Evolutionary conservation across 2,329 filamentous ascomycete genomes (phyloP).

Genomic region (Emmonsiellopsis sp.): DNA sequence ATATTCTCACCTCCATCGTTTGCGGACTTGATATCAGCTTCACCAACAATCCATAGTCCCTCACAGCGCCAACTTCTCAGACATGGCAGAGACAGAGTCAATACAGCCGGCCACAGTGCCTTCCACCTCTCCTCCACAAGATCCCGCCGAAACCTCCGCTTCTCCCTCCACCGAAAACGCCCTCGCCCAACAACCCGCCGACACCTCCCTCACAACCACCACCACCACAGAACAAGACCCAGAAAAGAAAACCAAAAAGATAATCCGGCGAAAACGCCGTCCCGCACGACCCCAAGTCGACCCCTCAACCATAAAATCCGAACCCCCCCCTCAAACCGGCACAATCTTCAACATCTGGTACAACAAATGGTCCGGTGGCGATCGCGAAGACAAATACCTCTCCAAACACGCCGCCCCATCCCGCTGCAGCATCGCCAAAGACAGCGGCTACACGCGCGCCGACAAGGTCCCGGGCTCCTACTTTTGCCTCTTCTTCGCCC

Average conservation of each 20-base stretch:
- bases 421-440: slow-evolving; percentile 76
- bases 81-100: slow-evolving; percentile 10
- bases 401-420: slow-evolving; percentile 73
- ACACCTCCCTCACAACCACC: slow-evolving; percentile 11
- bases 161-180: slow-evolving; percentile 11
- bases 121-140: background rate
- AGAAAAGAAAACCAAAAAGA: slow-evolving; percentile 70
- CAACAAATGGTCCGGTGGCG: slow-evolving; percentile 95
- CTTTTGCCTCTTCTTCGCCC: slow-evolving; percentile 87
- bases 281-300: slow-evolving; percentile 90
- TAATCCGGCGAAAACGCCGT: slow-evolving; percentile 81
- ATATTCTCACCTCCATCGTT: background rate
- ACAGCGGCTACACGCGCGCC: slow-evolving; percentile 69
- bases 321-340: slow-evolving; percentile 84
- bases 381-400: slow-evolving; percentile 83
- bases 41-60: background rate
- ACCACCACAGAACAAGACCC: slow-evolving; percentile 27
- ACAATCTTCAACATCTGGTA: slow-evolving; percentile 99
- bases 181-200: slow-evolving; percentile 9
- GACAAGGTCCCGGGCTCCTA: slow-evolving; percentile 71
- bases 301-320: slow-evolving; percentile 68
- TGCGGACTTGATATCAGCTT: background rate
- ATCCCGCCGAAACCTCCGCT: slow-evolving; percentile 2
- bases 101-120: slow-evolving; percentile 4
- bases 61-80: background rate